Evolutionary conservation across 495 filamentous ascomycete species (phyloP), one percentile per base, ranked within the genome.

Genomic region (Podospora anserina): DNA sequence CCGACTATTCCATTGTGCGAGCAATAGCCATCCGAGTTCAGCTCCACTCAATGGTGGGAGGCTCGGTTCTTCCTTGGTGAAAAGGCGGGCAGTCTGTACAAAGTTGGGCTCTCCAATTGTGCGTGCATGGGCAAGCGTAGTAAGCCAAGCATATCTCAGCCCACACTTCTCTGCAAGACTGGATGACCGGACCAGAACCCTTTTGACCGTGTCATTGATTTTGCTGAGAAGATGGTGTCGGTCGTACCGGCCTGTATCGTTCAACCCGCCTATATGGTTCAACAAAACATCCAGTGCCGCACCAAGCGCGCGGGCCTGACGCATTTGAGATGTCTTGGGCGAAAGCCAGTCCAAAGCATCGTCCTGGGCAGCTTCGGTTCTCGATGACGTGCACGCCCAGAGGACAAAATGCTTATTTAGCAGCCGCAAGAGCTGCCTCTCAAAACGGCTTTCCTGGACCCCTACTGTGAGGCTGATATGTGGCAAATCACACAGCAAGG

Each of bases 1-100:
- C 16, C 73, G 72, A 32, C 74, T 79, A 9, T 19, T 19, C 77
- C 77, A 78, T 34, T 78, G 76, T 6, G 65, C 60, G 11, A 76
- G 9, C 5, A 76, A 55, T 65, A 79, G 57, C 28, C 68, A 71
- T 64, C 67, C 76, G 27, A 78, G 26, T 23, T 76, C 75, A 2
- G 62, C 54, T 15, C 34, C 44, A 11, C 44, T 63, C 49, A 79
- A 15, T 1, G 65, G 63, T 30, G 49, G 28, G 27, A 66, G 54
- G n/a, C 28, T 62, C 5, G 57, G 5, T 4, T 68, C 55, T 16
- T 55, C 34, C 26, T 32, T 27, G 16, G 61, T 54, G 63, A 76
- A 39, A 27, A 61, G 34, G n/a, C 34, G 61, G 16, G 58, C 49
- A 2, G 69, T 27, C 9, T 70, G 58, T 9, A 75, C 70, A 7